Conservation (phyloP, 805 yeast species). For the Metschnikowia arizonensis region DNA sequence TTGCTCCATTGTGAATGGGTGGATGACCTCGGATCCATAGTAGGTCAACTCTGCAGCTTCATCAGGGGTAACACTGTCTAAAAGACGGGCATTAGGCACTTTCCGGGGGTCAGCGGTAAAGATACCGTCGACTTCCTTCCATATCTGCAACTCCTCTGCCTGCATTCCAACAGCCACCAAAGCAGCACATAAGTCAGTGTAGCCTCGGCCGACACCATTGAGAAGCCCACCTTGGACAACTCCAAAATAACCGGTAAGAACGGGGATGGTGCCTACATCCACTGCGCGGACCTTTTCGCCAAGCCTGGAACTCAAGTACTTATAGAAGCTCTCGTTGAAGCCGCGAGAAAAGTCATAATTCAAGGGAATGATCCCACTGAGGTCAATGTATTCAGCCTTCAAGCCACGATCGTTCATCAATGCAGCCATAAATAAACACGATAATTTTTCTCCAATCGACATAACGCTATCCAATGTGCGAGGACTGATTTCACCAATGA, state of each 20-base stretch:
- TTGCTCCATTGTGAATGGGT: conserved; percentile 99
- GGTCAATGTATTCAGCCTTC: conserved; percentile 72
- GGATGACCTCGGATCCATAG: conserved; percentile 96
- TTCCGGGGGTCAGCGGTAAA: conserved; percentile 98
- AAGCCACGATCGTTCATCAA: conserved; percentile 80
- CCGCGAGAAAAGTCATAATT: conserved; percentile 54
- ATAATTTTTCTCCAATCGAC: conserved; percentile 90
- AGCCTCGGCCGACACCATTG: conserved; percentile 94
- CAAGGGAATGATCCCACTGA: conserved; percentile 66
- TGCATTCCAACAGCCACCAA: conserved; percentile 86
- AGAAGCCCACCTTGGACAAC: conserved; percentile 92
- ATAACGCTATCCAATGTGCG: conserved; percentile 85
- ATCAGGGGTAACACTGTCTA: conserved; percentile 90
- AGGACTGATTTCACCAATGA: conserved; percentile 86
- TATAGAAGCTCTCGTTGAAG: conserved; percentile 65
- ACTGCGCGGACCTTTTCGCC: conserved; percentile 46
- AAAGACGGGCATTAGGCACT: conserved; percentile 81
- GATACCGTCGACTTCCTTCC: conserved; percentile 99
- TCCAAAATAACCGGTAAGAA: conserved; percentile 94
- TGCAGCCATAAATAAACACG: conserved; percentile 85
- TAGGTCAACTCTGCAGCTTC: conserved; percentile 98
- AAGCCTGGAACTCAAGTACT: conserved; percentile 48
- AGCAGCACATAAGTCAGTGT: conserved; percentile 97
- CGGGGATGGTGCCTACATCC: conserved; percentile 60
- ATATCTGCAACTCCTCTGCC: conserved; percentile 93